Percentiles rank a stretch among this genome's conserved stretches.
phyloP scores from a whole-genome alignment of 306 rosid species.

The Bauhinia variegata region DNA sequence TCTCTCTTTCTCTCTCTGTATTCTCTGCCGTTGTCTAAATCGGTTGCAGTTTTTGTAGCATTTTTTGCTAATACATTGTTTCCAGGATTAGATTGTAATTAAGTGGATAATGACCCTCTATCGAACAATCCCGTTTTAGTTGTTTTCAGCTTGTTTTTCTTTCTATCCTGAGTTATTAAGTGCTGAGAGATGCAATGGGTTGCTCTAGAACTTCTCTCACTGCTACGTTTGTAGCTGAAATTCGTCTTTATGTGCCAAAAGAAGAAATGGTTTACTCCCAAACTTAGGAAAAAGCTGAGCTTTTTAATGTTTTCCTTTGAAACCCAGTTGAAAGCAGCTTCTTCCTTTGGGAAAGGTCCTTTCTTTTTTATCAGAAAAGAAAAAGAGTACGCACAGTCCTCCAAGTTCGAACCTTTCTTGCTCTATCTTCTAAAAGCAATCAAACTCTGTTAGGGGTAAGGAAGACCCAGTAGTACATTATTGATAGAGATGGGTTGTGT shows the following conservation, averaged over 20 bases:
- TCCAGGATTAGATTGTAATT: conserved; percentile 9
- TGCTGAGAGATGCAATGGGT: conserved; percentile 33
- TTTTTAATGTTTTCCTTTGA: conserved; percentile 40
- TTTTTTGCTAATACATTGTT: conserved; percentile 31
- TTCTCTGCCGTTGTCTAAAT: conserved; percentile 24
- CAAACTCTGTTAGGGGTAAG: conserved; percentile 25
- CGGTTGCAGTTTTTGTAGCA: conserved; percentile 16
- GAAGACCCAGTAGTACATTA: conserved; percentile 28
- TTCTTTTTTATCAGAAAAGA: conserved; percentile 52
- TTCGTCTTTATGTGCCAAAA: conserved; percentile 15
- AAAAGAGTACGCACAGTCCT: conserved; percentile 45
- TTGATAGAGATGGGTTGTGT: conserved; percentile 77
- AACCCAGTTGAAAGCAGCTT: conserved; percentile 41
- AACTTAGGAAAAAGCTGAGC: conserved; percentile 35
- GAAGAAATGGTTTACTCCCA: conserved; percentile 40
- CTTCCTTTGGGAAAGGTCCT: conserved; percentile 45
- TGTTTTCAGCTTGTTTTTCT: background rate
- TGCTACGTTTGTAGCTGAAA: conserved; percentile 36
- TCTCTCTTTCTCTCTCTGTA: no score
- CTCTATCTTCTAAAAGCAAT: conserved; percentile 40
- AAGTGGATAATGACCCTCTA: conserved; percentile 14
- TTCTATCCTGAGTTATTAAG: background rate
- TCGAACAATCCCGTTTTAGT: conserved; percentile 25
- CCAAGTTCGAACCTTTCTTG: conserved; percentile 50
- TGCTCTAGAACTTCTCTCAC: conserved; percentile 27